Evolutionary conservation across 2,329 filamentous ascomycete genomes (phyloP).

Genomic region (Claviceps monticola): DNA sequence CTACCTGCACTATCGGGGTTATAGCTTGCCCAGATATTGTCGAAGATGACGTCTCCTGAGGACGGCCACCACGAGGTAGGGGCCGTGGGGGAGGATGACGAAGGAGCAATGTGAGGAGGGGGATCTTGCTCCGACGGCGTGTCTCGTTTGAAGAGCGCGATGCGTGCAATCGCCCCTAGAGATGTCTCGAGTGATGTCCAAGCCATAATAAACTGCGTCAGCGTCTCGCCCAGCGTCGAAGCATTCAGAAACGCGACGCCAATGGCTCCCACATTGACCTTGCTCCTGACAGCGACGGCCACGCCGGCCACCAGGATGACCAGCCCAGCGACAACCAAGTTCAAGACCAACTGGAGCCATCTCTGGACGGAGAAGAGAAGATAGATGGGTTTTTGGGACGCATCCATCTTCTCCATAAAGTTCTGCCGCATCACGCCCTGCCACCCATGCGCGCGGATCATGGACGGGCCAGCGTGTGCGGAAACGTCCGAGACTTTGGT

Average conservation of each 20-base stretch:
- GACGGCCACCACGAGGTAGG: no score
- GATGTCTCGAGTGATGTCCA: conserved; percentile 10
- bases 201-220: conserved; percentile 2
- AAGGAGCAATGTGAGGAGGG: no score
- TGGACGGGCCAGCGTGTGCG: conserved; percentile 9
- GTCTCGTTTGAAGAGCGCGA: conserved; percentile 4
- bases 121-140: neutral
- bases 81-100: no score
- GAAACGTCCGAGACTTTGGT: conserved; percentile 24
- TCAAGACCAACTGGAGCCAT: conserved; percentile 31
- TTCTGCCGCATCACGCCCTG: conserved; percentile 24
- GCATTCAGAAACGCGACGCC: conserved; percentile 6
- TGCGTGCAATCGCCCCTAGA: conserved; percentile 10
- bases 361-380: conserved; percentile 30
- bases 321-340: conserved; percentile 19
- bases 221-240: conserved; percentile 3
- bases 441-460: conserved; percentile 15
- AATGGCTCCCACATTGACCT: conserved; percentile 1
- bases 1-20: no score
- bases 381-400: conserved; percentile 15
- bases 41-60: no score
- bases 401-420: conserved; percentile 23
- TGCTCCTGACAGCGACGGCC: conserved; percentile 11
- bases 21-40: no score
- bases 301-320: conserved; percentile 18